Conservation (phyloP, 2,329 filamentous ascomycete genomes). For the Zymoseptoria pseudotritici region DNA sequence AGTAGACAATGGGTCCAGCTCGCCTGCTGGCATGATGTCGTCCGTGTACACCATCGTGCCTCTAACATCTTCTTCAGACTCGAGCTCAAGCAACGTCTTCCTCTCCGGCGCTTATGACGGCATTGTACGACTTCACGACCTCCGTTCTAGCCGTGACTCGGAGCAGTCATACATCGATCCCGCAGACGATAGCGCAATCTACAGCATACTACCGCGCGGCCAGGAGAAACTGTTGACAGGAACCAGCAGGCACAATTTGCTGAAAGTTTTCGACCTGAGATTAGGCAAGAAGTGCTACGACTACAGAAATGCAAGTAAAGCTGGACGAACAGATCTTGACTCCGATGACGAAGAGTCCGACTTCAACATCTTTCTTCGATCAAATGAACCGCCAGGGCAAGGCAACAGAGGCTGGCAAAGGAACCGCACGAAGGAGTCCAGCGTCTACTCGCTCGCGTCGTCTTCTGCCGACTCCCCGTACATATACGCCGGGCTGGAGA, state of each 20-base stretch:
- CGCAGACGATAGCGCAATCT: slow-evolving; percentile 52
- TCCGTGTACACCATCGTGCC: slow-evolving; percentile 43
- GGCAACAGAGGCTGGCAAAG: slow-evolving; percentile 18
- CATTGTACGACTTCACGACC: slow-evolving; percentile 51
- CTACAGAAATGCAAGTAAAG: slow-evolving; percentile 20
- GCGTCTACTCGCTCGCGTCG: slow-evolving; percentile 43
- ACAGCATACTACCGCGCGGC: slow-evolving; percentile 51
- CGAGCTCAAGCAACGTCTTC: slow-evolving; percentile 44
- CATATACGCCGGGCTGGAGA: slow-evolving; percentile 44
- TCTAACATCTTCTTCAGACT: slow-evolving; percentile 26
- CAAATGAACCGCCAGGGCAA: slow-evolving; percentile 22
- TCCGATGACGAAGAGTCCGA: background rate
- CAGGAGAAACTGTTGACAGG: slow-evolving; percentile 52
- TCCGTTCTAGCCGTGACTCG: slow-evolving; percentile 45
- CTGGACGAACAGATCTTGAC: background rate
- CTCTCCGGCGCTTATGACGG: slow-evolving; percentile 55
- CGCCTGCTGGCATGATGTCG: slow-evolving; percentile 27
- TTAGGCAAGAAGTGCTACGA: slow-evolving; percentile 32
- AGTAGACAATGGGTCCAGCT: slow-evolving; percentile 6
- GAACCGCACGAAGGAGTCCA: slow-evolving; percentile 29
- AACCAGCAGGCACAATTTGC: slow-evolving; percentile 48
- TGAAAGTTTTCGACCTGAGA: slow-evolving; percentile 58
- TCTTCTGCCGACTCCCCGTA: slow-evolving; percentile 38
- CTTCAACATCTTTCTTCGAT: slow-evolving; percentile 43
- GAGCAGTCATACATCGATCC: slow-evolving; percentile 46